Evolutionary conservation across 108 stramenopile genomes (phyloP), one percentile per base, ranked within the genome.

Genomic region (Stephanodiscus triporus): DNA sequence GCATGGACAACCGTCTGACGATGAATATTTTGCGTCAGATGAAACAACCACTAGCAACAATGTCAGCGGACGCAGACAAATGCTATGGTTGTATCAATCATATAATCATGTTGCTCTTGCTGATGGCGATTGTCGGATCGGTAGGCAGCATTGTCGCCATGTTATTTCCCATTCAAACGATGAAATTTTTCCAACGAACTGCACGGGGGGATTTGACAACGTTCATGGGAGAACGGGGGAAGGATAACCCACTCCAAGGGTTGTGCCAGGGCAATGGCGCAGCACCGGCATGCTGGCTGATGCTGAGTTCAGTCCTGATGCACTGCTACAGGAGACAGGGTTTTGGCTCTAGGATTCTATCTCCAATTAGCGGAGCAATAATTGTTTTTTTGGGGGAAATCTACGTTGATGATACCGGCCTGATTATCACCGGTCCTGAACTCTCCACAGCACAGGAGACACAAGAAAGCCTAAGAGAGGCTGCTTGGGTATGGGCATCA

Each of bases 81-180:
- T 64, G 63, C 24, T 64, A 45, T n/a, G 63, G 43, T 24, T 9
- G 63, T 3, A 64, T 64, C n/a, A 45, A 42, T 22, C 63, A 64
- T n/a, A 45, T 64, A 40, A 47, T 64, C 8, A 42, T 64, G 38
- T 17, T n/a, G 8, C 20, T 64, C 1, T 22, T 64, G 1, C 22
- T 42, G 2, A 22, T 45, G 40, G 63, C 63, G 2, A 23, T 64
- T 2, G 36, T 36, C 19, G 63, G 63, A 2, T 17, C 20, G 1
- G 26, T 19, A 9, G 42, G 38, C 8, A 14, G 9, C 6, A 23
- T 64, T 1, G 13, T 43, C 4, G 42, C 42, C 1, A n/a, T 64
- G 23, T 24, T 64, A 14, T 13, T 1, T 6, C 38, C 42, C 6
- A 64, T 64, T 47, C 42, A 45, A 42, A 27, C 16, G 7, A 64